Evolutionary conservation across 129 eudicot genomes (phyloP).

Genomic region (Apium graveolens): DNA sequence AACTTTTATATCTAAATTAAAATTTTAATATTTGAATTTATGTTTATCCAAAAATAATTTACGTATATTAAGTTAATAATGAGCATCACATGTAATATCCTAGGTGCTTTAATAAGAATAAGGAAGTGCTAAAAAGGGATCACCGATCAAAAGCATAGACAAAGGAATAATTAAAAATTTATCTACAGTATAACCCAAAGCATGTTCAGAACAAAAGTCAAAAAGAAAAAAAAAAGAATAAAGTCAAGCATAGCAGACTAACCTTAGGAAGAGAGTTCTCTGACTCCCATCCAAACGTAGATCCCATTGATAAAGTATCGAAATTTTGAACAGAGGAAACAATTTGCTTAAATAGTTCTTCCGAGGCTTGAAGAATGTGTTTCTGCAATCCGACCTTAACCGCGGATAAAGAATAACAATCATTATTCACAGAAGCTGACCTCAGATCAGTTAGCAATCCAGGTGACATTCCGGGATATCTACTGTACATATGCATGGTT

Average conservation of each 20-base stretch:
- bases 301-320: slow-evolving; percentile 15
- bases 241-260: not conserved
- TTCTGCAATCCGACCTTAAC: slow-evolving; percentile 47
- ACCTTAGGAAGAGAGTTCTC: slow-evolving; percentile 70
- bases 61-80: not conserved
- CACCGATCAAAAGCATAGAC: too few relatives aligned
- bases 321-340: slow-evolving; percentile 20
- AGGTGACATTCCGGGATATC: slow-evolving; percentile 69
- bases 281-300: slow-evolving; percentile 74
- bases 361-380: slow-evolving; percentile 69
- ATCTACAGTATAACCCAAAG: not conserved
- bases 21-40: too few relatives aligned
- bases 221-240: not conserved
- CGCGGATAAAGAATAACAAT: slow-evolving; percentile 69
- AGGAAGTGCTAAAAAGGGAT: too few relatives aligned
- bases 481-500: slow-evolving; percentile 48
- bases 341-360: slow-evolving; percentile 42
- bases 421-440: slow-evolving; percentile 82
- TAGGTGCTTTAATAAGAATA: not conserved
- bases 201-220: not conserved
- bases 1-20: too few relatives aligned
- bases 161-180: not conserved
- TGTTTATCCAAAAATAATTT: too few relatives aligned
- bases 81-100: too few relatives aligned
- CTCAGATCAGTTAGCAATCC: slow-evolving; percentile 79